Evolutionary conservation across 495 filamentous ascomycete genomes (phyloP).

Genomic region (Penicillium fimorum): DNA sequence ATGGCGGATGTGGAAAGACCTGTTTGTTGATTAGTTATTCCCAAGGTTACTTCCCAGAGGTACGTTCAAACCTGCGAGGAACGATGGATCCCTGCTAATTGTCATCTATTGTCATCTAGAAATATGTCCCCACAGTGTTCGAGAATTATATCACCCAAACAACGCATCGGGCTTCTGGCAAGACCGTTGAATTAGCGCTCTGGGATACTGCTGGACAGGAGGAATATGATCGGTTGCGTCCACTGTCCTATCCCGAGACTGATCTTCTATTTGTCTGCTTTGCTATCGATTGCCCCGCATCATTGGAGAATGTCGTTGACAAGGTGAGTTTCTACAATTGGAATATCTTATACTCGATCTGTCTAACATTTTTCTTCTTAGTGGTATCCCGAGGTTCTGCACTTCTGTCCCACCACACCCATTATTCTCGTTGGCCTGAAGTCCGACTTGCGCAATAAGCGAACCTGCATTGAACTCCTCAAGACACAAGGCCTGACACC

Average conservation of each 20-base stretch:
- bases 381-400: conserved; percentile 99
- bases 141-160: conserved; percentile 99
- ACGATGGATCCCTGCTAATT: conserved; percentile 14
- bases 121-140: conserved; percentile 99
- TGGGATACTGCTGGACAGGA: conserved; percentile 99
- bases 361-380: conserved; percentile 35
- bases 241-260: conserved; percentile 95
- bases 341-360: not conserved
- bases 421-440: conserved; percentile 94
- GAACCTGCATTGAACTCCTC: conserved; percentile 94
- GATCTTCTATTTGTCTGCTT: conserved; percentile 98
- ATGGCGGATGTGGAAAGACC: conserved; percentile 98
- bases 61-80: conserved; percentile 33
- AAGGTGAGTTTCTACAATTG: conserved; percentile 63
- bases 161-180: conserved; percentile 77
- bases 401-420: conserved; percentile 97
- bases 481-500: conserved; percentile 96
- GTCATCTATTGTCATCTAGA: conserved; percentile 51
- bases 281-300: conserved; percentile 97
- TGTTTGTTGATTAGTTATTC: conserved; percentile 97
- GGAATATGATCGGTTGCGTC: conserved; percentile 94
- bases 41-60: conserved; percentile 98
- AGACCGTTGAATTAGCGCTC: conserved; percentile 91
- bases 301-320: conserved; percentile 96
- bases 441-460: conserved; percentile 90